Evolutionary conservation across 306 rosid species (phyloP).

Genomic region (Medicago truncatula): DNA sequence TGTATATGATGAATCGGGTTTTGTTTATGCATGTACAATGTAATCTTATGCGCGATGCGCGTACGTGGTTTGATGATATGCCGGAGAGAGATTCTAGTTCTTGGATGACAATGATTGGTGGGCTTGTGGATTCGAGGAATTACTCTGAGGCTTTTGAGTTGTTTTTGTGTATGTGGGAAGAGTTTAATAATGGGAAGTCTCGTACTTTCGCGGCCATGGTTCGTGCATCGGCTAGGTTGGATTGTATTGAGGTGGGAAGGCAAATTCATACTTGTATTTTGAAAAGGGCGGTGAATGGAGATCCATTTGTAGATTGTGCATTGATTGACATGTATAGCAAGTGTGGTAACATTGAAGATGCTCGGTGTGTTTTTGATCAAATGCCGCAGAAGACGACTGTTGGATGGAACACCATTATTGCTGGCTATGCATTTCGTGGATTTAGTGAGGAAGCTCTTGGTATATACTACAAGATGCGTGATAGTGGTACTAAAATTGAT

Average conservation of each 20-base stretch:
- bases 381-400: conserved; percentile 80
- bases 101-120: conserved; percentile 69
- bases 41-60: conserved; percentile 74
- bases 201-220: conserved; percentile 69
- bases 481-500: conserved; percentile 67
- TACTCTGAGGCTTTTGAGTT: conserved; percentile 62
- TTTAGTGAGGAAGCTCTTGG: conserved; percentile 80
- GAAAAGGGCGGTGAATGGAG: conserved; percentile 65
- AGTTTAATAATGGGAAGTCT: conserved; percentile 56
- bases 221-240: conserved; percentile 77
- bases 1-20: conserved; percentile 75
- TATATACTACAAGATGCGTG: conserved; percentile 71
- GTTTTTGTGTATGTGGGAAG: conserved; percentile 73
- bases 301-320: conserved; percentile 71
- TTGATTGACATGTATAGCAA: conserved; percentile 90
- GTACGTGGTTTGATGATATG: conserved; percentile 68
- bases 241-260: conserved; percentile 58
- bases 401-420: conserved; percentile 86
- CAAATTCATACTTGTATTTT: conserved; percentile 79
- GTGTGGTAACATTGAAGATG: conserved; percentile 83
- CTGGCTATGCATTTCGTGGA: conserved; percentile 88
- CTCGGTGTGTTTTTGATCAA: conserved; percentile 74
- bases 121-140: conserved; percentile 73
- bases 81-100: conserved; percentile 59
- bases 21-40: conserved; percentile 78